Evolutionary conservation across 352 stramenopile species (phyloP).

Genomic region (Pythium chondricola): DNA sequence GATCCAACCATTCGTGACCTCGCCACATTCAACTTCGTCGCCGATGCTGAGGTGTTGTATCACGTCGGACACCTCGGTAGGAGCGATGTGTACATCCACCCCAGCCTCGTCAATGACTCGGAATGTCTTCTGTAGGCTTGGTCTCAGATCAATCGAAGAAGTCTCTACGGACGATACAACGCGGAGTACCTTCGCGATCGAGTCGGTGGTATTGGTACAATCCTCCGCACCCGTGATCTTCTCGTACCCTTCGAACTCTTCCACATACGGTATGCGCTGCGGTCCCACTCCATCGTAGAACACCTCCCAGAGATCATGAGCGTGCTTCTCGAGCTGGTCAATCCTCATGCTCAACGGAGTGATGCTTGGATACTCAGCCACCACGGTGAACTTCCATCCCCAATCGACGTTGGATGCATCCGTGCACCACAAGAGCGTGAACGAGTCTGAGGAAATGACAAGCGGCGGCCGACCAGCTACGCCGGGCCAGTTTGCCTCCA

Average conservation of each 20-base stretch:
- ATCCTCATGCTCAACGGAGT: constrained; percentile 37
- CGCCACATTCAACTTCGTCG: background rate
- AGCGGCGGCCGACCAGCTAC: constrained; percentile 46
- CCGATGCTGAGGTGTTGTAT: background rate
- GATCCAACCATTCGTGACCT: constrained; percentile 2
- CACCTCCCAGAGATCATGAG: constrained; percentile 60
- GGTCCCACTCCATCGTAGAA: constrained; percentile 54
- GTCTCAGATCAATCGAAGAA: background rate
- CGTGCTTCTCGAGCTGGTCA: constrained; percentile 50
- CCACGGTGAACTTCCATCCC: constrained; percentile 80
- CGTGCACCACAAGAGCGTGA: constrained; percentile 79
- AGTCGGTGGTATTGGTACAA: constrained; percentile 2
- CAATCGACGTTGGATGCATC: constrained; percentile 87
- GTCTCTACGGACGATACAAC: background rate
- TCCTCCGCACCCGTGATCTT: constrained; percentile 10
- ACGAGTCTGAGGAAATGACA: constrained; percentile 69
- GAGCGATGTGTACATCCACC: background rate
- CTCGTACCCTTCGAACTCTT: constrained; percentile 53
- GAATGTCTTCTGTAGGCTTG: too few relatives aligned
- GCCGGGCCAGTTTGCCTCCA: constrained; percentile 80
- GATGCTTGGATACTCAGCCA: constrained; percentile 46
- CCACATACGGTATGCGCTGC: constrained; percentile 29
- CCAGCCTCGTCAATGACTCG: constrained; percentile 2
- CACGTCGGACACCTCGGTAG: background rate
- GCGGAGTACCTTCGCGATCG: background rate